phyloP scores from a whole-genome alignment of 805 yeast species.

The Schwanniomyces vanrijiae region DNA sequence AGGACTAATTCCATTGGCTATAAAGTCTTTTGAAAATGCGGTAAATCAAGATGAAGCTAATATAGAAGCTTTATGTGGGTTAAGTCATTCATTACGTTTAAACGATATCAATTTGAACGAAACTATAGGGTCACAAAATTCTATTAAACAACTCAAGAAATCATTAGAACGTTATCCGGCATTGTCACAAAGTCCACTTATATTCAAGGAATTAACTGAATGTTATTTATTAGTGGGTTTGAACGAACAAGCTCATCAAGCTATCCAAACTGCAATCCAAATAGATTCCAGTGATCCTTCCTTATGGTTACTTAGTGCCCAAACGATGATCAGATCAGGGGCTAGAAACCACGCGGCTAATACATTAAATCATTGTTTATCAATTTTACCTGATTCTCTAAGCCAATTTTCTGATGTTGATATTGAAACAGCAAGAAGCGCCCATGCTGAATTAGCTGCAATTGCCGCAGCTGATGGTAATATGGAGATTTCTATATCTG shows the following conservation, averaged over 20 bases:
- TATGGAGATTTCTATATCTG: conserved; percentile 48
- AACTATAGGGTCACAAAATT: conserved; percentile 37
- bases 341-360: conserved; percentile 47
- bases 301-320: conserved; percentile 50
- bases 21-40: conserved; percentile 44
- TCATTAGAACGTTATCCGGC: conserved; percentile 38
- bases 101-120: conserved; percentile 38
- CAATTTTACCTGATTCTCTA: conserved; percentile 36
- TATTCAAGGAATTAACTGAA: conserved; percentile 53
- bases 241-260: conserved; percentile 52
- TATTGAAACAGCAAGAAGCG: conserved; percentile 49
- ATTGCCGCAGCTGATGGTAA: conserved; percentile 53
- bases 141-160: conserved; percentile 41
- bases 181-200: conserved; percentile 34
- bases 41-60: conserved; percentile 42
- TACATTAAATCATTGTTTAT: conserved; percentile 45
- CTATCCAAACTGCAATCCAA: conserved; percentile 43
- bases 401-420: conserved; percentile 29
- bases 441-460: conserved; percentile 57
- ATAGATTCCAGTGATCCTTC: conserved; percentile 42
- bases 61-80: conserved; percentile 41
- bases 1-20: conserved; percentile 40
- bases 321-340: conserved; percentile 44
- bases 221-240: conserved; percentile 49
- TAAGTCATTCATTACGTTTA: conserved; percentile 40